Evolutionary conservation across 1,284 basidiomycete species (phyloP).

Genomic region (Irpex lacteus): DNA sequence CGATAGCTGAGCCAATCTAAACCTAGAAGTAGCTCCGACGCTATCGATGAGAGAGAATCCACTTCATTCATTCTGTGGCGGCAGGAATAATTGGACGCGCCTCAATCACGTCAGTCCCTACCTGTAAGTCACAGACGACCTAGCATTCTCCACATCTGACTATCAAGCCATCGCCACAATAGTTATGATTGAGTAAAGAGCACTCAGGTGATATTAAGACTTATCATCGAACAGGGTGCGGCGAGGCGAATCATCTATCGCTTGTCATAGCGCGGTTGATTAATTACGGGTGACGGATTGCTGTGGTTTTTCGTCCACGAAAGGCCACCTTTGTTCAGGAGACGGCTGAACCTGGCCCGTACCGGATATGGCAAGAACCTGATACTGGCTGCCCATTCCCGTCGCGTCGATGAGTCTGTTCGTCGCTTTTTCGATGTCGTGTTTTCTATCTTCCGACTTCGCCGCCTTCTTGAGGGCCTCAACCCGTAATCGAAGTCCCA

Average conservation of each 20-base stretch:
- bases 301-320: constrained; percentile 17
- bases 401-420: constrained; percentile 54
- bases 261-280: constrained; percentile 1
- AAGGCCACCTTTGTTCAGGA: constrained; percentile 31
- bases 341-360: constrained; percentile 12
- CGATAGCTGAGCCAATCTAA: background rate
- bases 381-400: constrained; percentile 69
- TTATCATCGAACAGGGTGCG: constrained; percentile 2
- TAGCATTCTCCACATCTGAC: background rate
- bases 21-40: background rate
- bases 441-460: constrained; percentile 39
- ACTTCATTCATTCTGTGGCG: background rate
- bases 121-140: background rate
- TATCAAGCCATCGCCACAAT: background rate
- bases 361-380: constrained; percentile 52
- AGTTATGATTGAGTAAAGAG: background rate
- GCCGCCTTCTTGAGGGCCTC: constrained; percentile 46
- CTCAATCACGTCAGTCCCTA: background rate
- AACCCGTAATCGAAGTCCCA: constrained; percentile 58
- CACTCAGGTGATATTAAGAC: background rate
- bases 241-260: constrained; percentile 3
- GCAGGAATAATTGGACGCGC: background rate
- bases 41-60: background rate
- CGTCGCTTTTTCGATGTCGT: constrained; percentile 44
- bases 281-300: background rate